Base-by-base conservation (phyloP, 2,329 filamentous ascomycete species). In the Alternaria hordeiaustralica region DNA sequence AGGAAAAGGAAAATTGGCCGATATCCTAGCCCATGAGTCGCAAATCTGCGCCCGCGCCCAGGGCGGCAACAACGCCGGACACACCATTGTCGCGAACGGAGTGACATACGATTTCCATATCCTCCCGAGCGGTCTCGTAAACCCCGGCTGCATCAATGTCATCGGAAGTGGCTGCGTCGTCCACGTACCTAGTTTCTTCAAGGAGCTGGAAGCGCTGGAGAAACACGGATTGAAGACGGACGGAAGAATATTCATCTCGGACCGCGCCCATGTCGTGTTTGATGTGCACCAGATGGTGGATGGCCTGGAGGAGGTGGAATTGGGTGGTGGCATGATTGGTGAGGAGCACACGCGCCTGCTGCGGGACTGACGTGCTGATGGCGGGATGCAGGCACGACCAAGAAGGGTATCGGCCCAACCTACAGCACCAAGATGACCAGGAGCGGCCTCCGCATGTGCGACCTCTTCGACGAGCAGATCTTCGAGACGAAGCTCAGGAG, bases 111-210 rank as follows among this genome's bases (percentile, higher is more conserved):
- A 80, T 60, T 79, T 79, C 69, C 78, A 80, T 65, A 80, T 81
- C 69, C 75, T 80, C 25, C 77, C 78, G 23, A 91, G 88, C 60
- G 92, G 92, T 63, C 86, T 94, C 64, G 84, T 94, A 69, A 92
- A 91, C 76, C 89, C 90, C 7, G 82, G 83, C 46, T 92, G 87
- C 78, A 85, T 88, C 72, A 94, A 94, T 82, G 83, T 94, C 61
- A 90, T 94, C 76, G 92, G 84, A 41, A 71, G 82, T 65, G 78
- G 91, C 63, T 90, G 89, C 53, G 90, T 92, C 63, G 88, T 92
- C 69, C 87, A 92, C 79, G 85, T 91, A 59, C 87, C 88, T 20
- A 83, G 84, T 58, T 90, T 91, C 82, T 90, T 91, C 84, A 85
- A 86, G 69, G 89, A 92, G 78, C 82, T 92, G 49, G 81, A 85